Conservation (phyloP, 2,329 filamentous ascomycete species). For the Ophiostoma fasciatum region DNA sequence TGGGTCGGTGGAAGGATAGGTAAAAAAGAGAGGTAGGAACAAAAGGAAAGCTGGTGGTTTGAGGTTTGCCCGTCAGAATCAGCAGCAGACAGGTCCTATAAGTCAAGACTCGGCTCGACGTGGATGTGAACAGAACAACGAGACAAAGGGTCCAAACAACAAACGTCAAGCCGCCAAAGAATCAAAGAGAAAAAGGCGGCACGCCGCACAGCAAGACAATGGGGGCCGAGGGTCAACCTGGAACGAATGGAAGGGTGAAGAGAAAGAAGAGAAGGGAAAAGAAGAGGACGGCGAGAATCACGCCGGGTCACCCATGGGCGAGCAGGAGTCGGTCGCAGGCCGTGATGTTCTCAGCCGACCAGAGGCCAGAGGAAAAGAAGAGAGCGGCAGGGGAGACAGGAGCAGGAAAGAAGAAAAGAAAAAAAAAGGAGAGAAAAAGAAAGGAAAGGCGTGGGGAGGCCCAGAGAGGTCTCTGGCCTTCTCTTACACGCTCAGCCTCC, state of each 20-base stretch:
- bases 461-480: too few species aligned
- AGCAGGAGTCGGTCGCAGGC: too few species aligned
- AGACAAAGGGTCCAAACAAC: neutral
- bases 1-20: too few species aligned
- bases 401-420: neutral
- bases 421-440: neutral
- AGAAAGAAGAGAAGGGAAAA: neutral
- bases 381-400: neutral
- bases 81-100: too few species aligned
- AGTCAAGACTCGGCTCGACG: too few species aligned
- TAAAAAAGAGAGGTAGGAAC: too few species aligned
- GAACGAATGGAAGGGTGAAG: slow-evolving; percentile 6
- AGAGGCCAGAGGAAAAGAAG: neutral
- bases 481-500: too few species aligned
- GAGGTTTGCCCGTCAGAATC: too few species aligned
- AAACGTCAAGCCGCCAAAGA: neutral
- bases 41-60: neutral
- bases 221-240: slow-evolving; percentile 10
- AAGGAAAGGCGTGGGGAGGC: neutral
- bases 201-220: slow-evolving; percentile 2
- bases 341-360: too few species aligned
- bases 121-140: neutral
- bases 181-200: slow-evolving; percentile 1
- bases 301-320: too few species aligned
- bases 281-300: neutral